These are phyloP conservation scores for Pestalotiopsis fici DNA, from an alignment of 2,329 filamentous ascomycete genomes.

Conservation along the genomic window DNA sequence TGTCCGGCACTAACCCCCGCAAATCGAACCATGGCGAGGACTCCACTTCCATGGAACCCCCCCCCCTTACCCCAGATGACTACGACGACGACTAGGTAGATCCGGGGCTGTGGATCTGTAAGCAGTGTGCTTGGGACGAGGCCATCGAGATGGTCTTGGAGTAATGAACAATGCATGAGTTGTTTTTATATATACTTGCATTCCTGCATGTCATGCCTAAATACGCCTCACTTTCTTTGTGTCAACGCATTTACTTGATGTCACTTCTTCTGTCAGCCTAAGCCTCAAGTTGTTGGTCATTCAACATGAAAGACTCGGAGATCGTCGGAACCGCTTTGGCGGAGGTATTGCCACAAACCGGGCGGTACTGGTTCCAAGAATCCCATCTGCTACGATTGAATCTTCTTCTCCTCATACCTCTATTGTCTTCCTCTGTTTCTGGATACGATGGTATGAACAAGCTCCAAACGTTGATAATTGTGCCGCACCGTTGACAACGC, in stretches of 20 bases:
- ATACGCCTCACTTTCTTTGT: background rate
- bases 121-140: background rate
- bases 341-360: conserved; percentile 37
- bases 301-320: conserved; percentile 13
- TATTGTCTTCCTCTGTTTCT: conserved; percentile 37
- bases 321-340: conserved; percentile 29
- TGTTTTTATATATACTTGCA: background rate
- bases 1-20: background rate
- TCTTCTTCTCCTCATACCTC: conserved; percentile 41
- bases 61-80: too few species aligned
- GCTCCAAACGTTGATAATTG: background rate
- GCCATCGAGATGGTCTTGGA: background rate
- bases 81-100: background rate
- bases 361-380: conserved; percentile 42
- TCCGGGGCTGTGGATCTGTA: background rate
- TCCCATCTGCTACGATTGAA: conserved; percentile 45
- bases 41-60: background rate
- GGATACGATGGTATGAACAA: conserved; percentile 38
- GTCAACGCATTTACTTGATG: too few species aligned
- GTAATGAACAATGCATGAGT: background rate
- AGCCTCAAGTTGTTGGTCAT: background rate
- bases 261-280: too few species aligned
- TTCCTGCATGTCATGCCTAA: background rate
- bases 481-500: background rate
- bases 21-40: background rate